phyloP scores from a whole-genome alignment of 768 basidiomycete species.

The Suillus occidentalis region DNA sequence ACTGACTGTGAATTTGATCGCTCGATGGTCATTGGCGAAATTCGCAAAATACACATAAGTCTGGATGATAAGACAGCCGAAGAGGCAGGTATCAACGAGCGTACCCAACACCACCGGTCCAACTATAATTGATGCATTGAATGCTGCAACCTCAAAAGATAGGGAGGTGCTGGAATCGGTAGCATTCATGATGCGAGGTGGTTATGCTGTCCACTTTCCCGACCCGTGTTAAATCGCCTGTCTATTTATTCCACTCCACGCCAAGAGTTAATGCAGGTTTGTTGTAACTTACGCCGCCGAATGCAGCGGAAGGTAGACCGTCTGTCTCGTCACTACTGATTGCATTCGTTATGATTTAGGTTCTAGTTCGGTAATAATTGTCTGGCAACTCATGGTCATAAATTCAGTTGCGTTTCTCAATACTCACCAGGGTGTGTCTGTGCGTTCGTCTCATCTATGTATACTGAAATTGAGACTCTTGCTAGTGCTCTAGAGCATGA shows the following conservation, averaged over 20 bases:
- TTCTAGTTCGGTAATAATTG: not conserved
- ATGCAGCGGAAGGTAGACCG: not conserved
- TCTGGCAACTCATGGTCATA: not conserved
- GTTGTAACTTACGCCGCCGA: not conserved
- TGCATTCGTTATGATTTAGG: not conserved
- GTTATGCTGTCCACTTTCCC: not conserved
- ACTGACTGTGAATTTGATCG: constrained; percentile 20
- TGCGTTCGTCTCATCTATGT: not conserved
- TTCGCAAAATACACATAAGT: constrained; percentile 28
- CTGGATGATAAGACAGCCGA: constrained; percentile 27
- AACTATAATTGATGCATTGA: constrained; percentile 12
- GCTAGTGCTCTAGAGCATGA: not conserved
- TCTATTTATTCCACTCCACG: not conserved
- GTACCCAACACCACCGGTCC: constrained; percentile 25
- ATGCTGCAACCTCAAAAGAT: not conserved
- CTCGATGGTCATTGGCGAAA: constrained; percentile 15
- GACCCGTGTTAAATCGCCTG: not conserved
- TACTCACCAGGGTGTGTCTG: not conserved
- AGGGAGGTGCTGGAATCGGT: not conserved
- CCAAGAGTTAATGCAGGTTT: not conserved
- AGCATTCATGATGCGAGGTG: not conserved
- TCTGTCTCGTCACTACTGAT: too few relatives aligned
- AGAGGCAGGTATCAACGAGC: constrained; percentile 22
- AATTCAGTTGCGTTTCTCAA: not conserved
- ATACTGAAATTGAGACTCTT: not conserved